Percentiles rank a stretch among this genome's conserved stretches.
Evolutionary conservation across 495 filamentous ascomycete genomes (phyloP).

Genomic region (Pyrenula massariospora): DNA sequence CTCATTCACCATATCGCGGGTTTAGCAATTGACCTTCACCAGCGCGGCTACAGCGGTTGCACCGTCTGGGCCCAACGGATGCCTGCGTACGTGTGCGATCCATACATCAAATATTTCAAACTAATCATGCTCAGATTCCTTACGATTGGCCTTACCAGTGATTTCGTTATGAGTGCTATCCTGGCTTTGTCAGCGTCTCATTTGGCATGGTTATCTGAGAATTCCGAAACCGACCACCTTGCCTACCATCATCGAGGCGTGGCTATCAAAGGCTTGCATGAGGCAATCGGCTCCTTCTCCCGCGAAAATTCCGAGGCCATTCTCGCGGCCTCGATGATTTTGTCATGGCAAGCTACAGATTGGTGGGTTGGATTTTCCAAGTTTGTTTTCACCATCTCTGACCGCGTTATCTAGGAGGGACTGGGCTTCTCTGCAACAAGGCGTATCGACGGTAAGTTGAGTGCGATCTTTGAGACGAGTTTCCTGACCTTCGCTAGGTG

Average conservation of each 20-base stretch:
- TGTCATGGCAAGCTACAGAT: constrained; percentile 95
- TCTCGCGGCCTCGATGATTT: constrained; percentile 78
- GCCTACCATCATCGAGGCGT: constrained; percentile 76
- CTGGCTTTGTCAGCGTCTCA: constrained; percentile 86
- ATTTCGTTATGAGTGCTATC: constrained; percentile 88
- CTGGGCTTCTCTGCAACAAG: constrained; percentile 87
- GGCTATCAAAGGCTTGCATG: constrained; percentile 78
- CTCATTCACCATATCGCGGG: constrained; percentile 85
- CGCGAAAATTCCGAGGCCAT: constrained; percentile 82
- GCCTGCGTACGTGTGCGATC: constrained; percentile 57
- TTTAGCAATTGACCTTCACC: constrained; percentile 70
- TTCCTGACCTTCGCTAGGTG: constrained; percentile 39
- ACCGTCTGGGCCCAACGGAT: constrained; percentile 88
- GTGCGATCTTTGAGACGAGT: not conserved
- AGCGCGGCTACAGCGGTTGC: constrained; percentile 63
- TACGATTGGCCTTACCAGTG: constrained; percentile 62
- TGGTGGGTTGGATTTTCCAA: constrained; percentile 55
- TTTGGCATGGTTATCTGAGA: constrained; percentile 74
- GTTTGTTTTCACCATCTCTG: constrained; percentile 14
- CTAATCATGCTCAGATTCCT: constrained; percentile 52
- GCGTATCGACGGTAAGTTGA: constrained; percentile 65
- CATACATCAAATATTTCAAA: not conserved
- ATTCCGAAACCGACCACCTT: constrained; percentile 70
- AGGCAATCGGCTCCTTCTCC: constrained; percentile 76
- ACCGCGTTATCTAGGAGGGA: constrained; percentile 52